Base-by-base conservation (phyloP, 192 early-diverging fungal species). In the Rhizophagus prolifer region DNA sequence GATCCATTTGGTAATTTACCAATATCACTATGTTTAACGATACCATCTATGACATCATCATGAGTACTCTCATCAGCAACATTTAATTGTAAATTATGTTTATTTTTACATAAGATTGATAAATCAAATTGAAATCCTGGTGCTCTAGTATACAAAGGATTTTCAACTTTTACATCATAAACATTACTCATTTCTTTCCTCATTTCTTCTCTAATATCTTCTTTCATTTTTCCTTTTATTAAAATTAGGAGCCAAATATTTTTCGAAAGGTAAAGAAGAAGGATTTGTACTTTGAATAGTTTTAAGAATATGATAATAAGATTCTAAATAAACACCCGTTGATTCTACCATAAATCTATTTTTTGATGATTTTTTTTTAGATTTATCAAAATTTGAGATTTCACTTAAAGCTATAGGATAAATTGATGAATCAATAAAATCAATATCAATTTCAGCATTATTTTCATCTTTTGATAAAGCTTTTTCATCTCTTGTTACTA, bases 311-410 rank as follows among this genome's bases (percentile, higher is more conserved):
- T 80, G 82, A 1, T 70, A 47, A 44, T 83, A 85, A 9, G 80
- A 38, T 10, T 79, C 84, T 13, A 83, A 81, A 38, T 77, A 81
- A 1, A 79, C 74, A 4, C 80, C 80, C 1, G 78, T 74, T 1
- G 82, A 76, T 77, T 85, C 84, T 0, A 85, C 82, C 28, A 85
- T 74, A 46, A 79, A 83, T 67, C 80, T 78, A 5, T 72, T 69
- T 6, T 73, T 26, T n/a, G 10, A 34, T 3, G 31, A 4, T 34
- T 4, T 34, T 4, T 34, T 34, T 34, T 34, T 34, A 34, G 31
- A 4, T 2, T 34, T 34, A 34, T 34, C 4, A 34, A 34, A 34
- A 3, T 4, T 38, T 8, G 26, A 12, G 5, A 76, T 76, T 8
- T 74, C 72, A 66, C 74, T 28, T 9, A 77, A 26, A 58, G 59